A percentile compares a stretch with the other conserved stretches of the same genome.
Evolutionary conservation across 1,139 yeast species (phyloP).

Genomic region (Eremothecium coryli): DNA sequence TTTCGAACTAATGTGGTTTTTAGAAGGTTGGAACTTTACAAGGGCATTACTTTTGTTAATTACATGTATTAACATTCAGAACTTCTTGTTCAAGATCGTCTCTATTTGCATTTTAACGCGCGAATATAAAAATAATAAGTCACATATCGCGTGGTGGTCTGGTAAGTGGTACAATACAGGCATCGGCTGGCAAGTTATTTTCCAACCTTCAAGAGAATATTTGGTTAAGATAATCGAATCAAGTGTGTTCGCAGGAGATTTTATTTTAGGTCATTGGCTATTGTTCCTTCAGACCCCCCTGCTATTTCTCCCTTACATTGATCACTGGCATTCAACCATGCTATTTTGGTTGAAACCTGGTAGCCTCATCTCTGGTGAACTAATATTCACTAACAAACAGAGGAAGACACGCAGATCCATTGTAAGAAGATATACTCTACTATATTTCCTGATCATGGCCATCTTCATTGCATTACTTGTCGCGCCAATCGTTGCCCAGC

Average conservation of each 20-base stretch:
- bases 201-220: constrained; percentile 64
- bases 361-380: constrained; percentile 38
- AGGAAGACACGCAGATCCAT: constrained; percentile 33
- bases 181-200: constrained; percentile 47
- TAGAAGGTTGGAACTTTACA: constrained; percentile 56
- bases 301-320: constrained; percentile 59
- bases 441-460: constrained; percentile 37
- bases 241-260: constrained; percentile 63
- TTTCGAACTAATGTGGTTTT: constrained; percentile 52
- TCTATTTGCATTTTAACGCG: constrained; percentile 45
- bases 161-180: constrained; percentile 64
- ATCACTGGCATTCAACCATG: constrained; percentile 70
- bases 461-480: constrained; percentile 35
- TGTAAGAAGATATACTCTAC: constrained; percentile 34
- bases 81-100: constrained; percentile 40
- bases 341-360: constrained; percentile 74
- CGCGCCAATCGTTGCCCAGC: constrained; percentile 36
- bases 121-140: constrained; percentile 47
- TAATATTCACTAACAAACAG: constrained; percentile 34
- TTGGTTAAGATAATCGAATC: constrained; percentile 61
- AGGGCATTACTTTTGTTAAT: constrained; percentile 51
- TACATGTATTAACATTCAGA: constrained; percentile 48
- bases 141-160: constrained; percentile 80
- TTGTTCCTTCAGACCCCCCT: constrained; percentile 54
- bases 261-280: constrained; percentile 56